These are phyloP conservation scores for Phellinidium pouzarii DNA, from an alignment of 1,284 basidiomycete genomes.

Conservation along the genomic window DNA sequence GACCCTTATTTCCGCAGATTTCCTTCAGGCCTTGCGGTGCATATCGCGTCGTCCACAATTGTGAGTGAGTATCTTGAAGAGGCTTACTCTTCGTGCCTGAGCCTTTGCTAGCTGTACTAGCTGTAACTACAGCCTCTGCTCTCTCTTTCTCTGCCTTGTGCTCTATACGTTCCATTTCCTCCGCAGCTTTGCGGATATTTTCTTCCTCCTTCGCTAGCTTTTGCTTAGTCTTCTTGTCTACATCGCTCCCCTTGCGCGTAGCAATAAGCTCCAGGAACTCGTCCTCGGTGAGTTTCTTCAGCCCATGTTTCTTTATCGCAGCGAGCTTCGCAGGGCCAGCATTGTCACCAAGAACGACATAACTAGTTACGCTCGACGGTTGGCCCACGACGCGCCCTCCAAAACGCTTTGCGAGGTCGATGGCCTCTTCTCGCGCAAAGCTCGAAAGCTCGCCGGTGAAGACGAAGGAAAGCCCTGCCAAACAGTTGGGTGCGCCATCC, in stretches of 20 bases:
- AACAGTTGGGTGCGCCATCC: slow-evolving; percentile 68
- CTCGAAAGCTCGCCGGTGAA: slow-evolving; percentile 92
- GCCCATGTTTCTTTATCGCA: slow-evolving; percentile 74
- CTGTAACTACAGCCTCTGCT: slow-evolving; percentile 20
- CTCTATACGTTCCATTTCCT: slow-evolving; percentile 70
- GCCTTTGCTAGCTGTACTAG: slow-evolving; percentile 15
- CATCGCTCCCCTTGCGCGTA: slow-evolving; percentile 42
- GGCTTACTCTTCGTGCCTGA: slow-evolving; percentile 24
- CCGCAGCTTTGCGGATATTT: slow-evolving; percentile 65
- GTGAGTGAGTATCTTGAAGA: slow-evolving; percentile 41
- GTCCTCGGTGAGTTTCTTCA: slow-evolving; percentile 82
- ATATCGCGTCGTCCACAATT: slow-evolving; percentile 95
- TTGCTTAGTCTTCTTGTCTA: slow-evolving; percentile 80
- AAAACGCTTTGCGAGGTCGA: slow-evolving; percentile 86
- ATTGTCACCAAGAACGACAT: slow-evolving; percentile 82
- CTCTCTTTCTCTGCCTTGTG: slow-evolving; percentile 40
- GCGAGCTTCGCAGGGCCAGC: slow-evolving; percentile 86
- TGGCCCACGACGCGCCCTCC: slow-evolving; percentile 87
- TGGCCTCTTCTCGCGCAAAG: slow-evolving; percentile 83
- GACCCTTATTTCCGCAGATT: slow-evolving; percentile 90
- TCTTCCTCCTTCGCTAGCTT: slow-evolving; percentile 79
- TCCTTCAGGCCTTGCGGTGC: slow-evolving; percentile 86
- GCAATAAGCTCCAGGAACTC: slow-evolving; percentile 80
- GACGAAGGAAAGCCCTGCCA: slow-evolving; percentile 87
- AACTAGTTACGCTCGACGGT: slow-evolving; percentile 88